Evolutionary conservation across 108 stramenopile genomes (phyloP), one percentile per base, ranked within the genome.

Genomic region (Cyclostephanos invisitatus): DNA sequence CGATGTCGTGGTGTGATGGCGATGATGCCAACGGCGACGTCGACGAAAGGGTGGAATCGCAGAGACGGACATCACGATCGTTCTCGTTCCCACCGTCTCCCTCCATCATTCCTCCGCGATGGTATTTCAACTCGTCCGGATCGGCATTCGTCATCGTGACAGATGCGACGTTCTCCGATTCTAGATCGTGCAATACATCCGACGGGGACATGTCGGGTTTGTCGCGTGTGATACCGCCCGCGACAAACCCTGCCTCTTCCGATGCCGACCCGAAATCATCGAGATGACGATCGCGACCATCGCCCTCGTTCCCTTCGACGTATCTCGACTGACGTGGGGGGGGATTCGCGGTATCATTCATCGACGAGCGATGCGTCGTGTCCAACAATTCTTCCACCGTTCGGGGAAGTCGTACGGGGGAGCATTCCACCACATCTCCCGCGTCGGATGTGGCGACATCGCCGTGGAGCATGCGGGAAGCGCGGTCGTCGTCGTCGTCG

Each of bases 301-400:
- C 35, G 10, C 58, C 22, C 9, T 10, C 58, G 58, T 60, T 36
- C 5, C 20, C 8, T 20, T 21, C 7, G 36, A 3, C 36, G 7
- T 3, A 37, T 6, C 49, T 50, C n/a, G 10, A 50, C 5, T 4
- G 20, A n/a, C 7, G 18, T 21, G 5, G 49, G 20, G 20, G 49
- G 20, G 20, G n/a, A n/a, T n/a, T n/a, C n/a, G 59, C 5, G 22
- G 59, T 60, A 9, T 36, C 22, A 11, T 18, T 36, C 4, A 11
- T 28, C 1, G 60, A 7, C 1, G 60, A 38, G 9, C 10, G 40
- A 27, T 36, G 60, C 27, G 20, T 38, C 27, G 20, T 38, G 1
- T 27, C 8, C 42, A 64, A 7, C 3, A 64, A 18, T 17, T 35
- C 62, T 25, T 64, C 62, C 1, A 64, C 62, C 46, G 21, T 47